A percentile compares a stretch with the other conserved stretches of the same genome.
Conservation (phyloP, 208 protist species). For the Willaertia magna region DNA sequence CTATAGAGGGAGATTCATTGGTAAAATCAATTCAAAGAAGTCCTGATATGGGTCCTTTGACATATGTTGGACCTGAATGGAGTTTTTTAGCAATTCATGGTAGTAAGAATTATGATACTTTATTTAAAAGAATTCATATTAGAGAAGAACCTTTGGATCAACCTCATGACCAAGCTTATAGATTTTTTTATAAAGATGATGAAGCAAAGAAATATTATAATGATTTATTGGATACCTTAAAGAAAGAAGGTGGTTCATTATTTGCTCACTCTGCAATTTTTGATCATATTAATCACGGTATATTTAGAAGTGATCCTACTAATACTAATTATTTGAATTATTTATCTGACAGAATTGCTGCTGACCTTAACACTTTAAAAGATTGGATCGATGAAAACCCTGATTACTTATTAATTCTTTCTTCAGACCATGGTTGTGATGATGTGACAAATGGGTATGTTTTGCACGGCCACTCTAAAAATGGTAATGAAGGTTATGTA, state of each 20-base stretch:
- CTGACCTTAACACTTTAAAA: neutral
- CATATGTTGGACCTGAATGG: constrained; percentile 12
- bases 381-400: constrained; percentile 3
- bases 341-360: neutral
- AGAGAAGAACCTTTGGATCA: neutral
- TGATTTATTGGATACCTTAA: neutral
- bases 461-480: neutral
- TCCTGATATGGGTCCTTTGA: neutral
- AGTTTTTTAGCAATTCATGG: neutral
- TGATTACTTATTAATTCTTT: constrained; percentile 1
- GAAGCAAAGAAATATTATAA: neutral
- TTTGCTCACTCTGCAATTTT: constrained; percentile 10
- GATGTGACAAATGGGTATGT: constrained; percentile 1
- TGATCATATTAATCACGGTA: constrained; percentile 7
- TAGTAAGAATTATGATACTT: neutral
- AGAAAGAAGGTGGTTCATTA: neutral
- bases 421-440: neutral
- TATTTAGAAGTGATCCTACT: neutral
- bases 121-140: neutral
- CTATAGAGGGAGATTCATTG: constrained; percentile 8
- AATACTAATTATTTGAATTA: neutral
- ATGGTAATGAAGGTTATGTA: constrained; percentile 9
- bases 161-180: neutral
- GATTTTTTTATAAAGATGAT: neutral
- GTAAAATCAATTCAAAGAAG: neutral